Evolutionary conservation across 495 filamentous ascomycete genomes (phyloP).

Genomic region (Aspergillus funiculosus): DNA sequence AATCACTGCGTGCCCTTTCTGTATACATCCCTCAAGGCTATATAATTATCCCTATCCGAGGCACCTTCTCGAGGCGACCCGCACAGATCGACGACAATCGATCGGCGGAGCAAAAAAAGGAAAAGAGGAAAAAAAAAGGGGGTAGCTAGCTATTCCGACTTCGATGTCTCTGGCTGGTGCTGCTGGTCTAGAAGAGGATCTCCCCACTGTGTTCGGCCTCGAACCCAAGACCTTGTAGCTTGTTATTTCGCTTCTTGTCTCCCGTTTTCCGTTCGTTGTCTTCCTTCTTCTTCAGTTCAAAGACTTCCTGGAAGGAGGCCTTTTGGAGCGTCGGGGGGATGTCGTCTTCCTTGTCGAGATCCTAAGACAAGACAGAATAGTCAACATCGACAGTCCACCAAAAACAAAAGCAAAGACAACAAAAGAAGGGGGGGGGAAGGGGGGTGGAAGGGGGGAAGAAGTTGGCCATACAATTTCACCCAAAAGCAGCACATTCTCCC

Average conservation of each 20-base stretch:
- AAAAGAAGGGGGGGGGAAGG: slow-evolving; percentile 2
- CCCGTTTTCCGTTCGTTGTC: slow-evolving; percentile 58
- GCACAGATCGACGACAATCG: neutral
- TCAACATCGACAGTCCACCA: too few relatives aligned
- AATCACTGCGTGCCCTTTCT: neutral
- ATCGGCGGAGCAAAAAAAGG: slow-evolving; percentile 5
- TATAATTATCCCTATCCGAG: neutral
- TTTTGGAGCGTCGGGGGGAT: slow-evolving; percentile 62
- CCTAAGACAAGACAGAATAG: slow-evolving; percentile 39
- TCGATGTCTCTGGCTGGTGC: neutral
- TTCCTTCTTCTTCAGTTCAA: slow-evolving; percentile 64
- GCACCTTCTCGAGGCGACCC: slow-evolving; percentile 1
- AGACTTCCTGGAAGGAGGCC: slow-evolving; percentile 63
- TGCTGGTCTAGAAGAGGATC: slow-evolving; percentile 56
- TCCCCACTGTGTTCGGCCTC: slow-evolving; percentile 81
- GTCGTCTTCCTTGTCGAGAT: slow-evolving; percentile 91
- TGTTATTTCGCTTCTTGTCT: slow-evolving; percentile 64
- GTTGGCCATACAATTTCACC: slow-evolving; percentile 71
- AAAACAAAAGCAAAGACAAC: too few relatives aligned
- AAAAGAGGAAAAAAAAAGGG: neutral
- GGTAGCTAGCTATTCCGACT: neutral
- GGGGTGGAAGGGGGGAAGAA: neutral
- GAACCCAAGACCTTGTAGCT: slow-evolving; percentile 71
- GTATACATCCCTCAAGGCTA: neutral
- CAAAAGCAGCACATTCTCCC: slow-evolving; percentile 86